These are phyloP conservation scores for Tolypocladium pustulatum DNA, from an alignment of 2,329 filamentous ascomycete genomes.

Conservation along the genomic window DNA sequence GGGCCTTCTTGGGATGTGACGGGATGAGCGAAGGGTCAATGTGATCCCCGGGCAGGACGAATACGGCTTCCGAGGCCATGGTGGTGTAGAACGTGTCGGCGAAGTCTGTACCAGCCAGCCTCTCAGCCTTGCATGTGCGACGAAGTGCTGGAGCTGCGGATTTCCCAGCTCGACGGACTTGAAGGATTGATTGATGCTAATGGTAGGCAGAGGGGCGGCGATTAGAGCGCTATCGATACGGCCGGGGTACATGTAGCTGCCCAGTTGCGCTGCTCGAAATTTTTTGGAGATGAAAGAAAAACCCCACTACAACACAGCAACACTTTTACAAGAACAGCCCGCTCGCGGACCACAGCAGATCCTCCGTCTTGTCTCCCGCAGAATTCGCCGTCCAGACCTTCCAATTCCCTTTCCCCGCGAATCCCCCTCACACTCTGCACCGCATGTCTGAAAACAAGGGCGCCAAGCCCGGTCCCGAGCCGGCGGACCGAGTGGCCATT, in stretches of 20 bases:
- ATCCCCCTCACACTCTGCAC: constrained; percentile 2
- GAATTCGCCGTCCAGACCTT: not conserved
- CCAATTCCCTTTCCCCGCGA: not conserved
- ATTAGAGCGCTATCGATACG: not conserved
- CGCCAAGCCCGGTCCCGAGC: constrained; percentile 34
- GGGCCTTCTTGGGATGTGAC: constrained; percentile 53
- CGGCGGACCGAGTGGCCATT: constrained; percentile 61
- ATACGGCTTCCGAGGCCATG: constrained; percentile 47
- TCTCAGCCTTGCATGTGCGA: not conserved
- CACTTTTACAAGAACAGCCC: not conserved
- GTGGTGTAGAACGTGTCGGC: not conserved
- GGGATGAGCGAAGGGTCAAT: constrained; percentile 59
- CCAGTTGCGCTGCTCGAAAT: constrained; percentile 6
- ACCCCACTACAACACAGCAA: constrained; percentile 3
- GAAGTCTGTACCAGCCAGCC: constrained; percentile 2
- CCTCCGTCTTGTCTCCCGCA: constrained; percentile 1
- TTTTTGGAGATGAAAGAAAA: constrained; percentile 8
- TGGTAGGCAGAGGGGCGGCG: too few species aligned
- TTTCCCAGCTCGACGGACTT: not conserved
- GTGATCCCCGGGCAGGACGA: constrained; percentile 75
- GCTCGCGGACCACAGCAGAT: not conserved
- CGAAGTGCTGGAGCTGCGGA: not conserved
- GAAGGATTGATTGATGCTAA: too few species aligned
- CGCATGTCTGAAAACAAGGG: constrained; percentile 37
- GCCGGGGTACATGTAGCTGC: not conserved